Percentiles rank a stretch among this genome's conserved stretches.
Conservation (phyloP, 73 alveolate genomes). For the Uronychia binucleata region DNA sequence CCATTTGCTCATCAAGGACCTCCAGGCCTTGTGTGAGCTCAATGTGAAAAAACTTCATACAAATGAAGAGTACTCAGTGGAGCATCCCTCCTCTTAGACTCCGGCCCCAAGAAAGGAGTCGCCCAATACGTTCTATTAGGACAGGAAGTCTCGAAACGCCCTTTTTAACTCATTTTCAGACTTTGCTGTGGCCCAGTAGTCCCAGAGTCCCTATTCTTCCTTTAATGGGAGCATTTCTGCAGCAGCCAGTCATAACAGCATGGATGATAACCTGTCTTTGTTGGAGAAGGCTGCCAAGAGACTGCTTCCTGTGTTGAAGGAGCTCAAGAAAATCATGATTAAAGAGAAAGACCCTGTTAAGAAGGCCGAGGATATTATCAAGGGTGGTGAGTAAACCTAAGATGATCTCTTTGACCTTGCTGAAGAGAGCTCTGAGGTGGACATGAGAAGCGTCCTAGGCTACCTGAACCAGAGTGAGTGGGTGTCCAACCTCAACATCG, state of each 20-base stretch:
- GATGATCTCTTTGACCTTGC: background rate
- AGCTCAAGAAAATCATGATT: constrained; percentile 2
- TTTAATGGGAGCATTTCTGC: background rate
- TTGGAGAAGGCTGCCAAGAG: constrained; percentile 35
- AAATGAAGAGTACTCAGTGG: constrained; percentile 7
- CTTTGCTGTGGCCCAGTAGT: constrained; percentile 3
- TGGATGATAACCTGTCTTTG: constrained; percentile 25
- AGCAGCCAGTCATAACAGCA: constrained; percentile 7
- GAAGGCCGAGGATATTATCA: no score
- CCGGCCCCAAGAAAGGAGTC: background rate
- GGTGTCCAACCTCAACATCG: constrained; percentile 79
- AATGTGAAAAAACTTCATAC: constrained; percentile 16
- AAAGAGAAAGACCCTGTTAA: constrained; percentile 5
- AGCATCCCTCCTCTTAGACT: background rate
- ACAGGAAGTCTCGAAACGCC: constrained; percentile 2
- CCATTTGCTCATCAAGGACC: constrained; percentile 40
- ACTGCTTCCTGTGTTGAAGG: constrained; percentile 14
- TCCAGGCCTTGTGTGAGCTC: constrained; percentile 28
- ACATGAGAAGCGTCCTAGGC: constrained; percentile 63
- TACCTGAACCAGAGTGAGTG: constrained; percentile 72
- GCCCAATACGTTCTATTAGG: background rate
- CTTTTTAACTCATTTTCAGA: background rate
- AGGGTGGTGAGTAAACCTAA: background rate
- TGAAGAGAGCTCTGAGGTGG: constrained; percentile 30
- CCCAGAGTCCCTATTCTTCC: constrained; percentile 24